These are phyloP conservation scores for Verticillium klebahnii DNA, from an alignment of 2,329 filamentous ascomycete genomes.

Conservation along the genomic window DNA sequence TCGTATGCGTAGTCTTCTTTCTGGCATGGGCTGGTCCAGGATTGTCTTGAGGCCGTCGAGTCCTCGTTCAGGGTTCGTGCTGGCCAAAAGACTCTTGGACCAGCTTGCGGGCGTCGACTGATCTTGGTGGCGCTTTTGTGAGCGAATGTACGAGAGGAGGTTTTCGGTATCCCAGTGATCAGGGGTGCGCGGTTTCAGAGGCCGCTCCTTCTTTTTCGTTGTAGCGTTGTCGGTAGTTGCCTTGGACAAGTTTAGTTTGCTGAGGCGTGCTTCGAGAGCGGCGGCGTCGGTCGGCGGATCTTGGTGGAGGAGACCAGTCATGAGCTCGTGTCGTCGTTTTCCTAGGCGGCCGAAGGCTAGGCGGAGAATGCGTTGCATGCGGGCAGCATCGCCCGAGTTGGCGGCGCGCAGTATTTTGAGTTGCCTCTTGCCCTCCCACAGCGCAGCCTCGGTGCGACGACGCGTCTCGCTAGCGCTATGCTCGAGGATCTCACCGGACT, in stretches of 20 bases:
- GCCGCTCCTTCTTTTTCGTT: slow-evolving; percentile 1
- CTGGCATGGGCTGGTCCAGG: slow-evolving; percentile 42
- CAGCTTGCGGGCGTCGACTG: slow-evolving; percentile 18
- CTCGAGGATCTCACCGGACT: not conserved
- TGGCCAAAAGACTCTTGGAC: slow-evolving; percentile 14
- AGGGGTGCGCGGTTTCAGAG: slow-evolving; percentile 27
- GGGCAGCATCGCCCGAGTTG: slow-evolving; percentile 41
- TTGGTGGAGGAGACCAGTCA: slow-evolving; percentile 30
- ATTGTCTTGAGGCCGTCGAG: slow-evolving; percentile 33
- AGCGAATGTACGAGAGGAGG: slow-evolving; percentile 33
- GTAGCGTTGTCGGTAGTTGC: not conserved
- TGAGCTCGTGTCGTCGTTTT: slow-evolving; percentile 42
- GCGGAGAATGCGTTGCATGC: slow-evolving; percentile 43
- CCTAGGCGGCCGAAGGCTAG: slow-evolving; percentile 50
- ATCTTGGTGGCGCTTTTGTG: slow-evolving; percentile 32
- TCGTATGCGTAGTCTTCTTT: slow-evolving; percentile 35
- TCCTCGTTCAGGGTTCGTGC: slow-evolving; percentile 30
- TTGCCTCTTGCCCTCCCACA: not conserved
- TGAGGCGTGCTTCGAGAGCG: slow-evolving; percentile 28
- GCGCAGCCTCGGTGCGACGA: not conserved
- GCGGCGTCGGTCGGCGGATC: slow-evolving; percentile 34
- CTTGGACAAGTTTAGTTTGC: not conserved
- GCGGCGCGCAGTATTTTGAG: slow-evolving; percentile 48
- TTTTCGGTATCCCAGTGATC: slow-evolving; percentile 45
- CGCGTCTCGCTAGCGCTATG: not conserved